Evolutionary conservation across 208 protist genomes (phyloP).

Genomic region (Angomonas ambiguus): DNA sequence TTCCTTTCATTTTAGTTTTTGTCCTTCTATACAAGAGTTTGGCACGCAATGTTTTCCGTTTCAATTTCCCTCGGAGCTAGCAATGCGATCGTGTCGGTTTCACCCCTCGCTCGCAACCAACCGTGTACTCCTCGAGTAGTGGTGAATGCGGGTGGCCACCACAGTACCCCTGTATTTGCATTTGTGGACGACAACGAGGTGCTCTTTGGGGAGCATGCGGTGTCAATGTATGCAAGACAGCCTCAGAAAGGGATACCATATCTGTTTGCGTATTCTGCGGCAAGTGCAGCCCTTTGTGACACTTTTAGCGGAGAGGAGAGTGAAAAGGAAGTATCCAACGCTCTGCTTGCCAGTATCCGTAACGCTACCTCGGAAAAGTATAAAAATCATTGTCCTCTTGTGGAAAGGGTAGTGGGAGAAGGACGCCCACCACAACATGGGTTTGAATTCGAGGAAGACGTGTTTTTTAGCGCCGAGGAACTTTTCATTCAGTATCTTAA

Average conservation of each 20-base stretch:
- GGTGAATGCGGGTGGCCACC: conserved; percentile 77
- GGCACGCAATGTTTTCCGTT: conserved; percentile 57
- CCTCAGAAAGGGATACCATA: conserved; percentile 77
- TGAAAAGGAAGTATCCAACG: background rate
- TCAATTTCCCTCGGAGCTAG: conserved; percentile 76
- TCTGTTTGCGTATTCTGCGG: conserved; percentile 67
- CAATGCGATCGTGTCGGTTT: conserved; percentile 69
- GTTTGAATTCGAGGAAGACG: conserved; percentile 39
- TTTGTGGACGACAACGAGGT: conserved; percentile 70
- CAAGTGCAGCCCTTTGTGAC: conserved; percentile 27
- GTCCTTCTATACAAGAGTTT: conserved; percentile 8
- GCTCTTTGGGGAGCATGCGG: conserved; percentile 76
- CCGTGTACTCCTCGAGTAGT: conserved; percentile 28
- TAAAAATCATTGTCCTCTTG: conserved; percentile 49
- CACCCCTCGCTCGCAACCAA: conserved; percentile 15
- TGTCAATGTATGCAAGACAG: conserved; percentile 56
- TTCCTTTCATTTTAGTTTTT: conserved; percentile 9
- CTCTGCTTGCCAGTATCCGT: conserved; percentile 35
- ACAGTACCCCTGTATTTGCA: conserved; percentile 60
- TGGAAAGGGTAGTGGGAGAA: conserved; percentile 14
- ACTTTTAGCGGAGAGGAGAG: background rate
- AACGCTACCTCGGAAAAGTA: conserved; percentile 41
- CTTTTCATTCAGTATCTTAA: conserved; percentile 79
- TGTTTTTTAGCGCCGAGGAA: conserved; percentile 61
- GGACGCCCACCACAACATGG: conserved; percentile 18